Conservation (phyloP, 1,284 basidiomycete species). For the Microbotryomycetes sp. region DNA sequence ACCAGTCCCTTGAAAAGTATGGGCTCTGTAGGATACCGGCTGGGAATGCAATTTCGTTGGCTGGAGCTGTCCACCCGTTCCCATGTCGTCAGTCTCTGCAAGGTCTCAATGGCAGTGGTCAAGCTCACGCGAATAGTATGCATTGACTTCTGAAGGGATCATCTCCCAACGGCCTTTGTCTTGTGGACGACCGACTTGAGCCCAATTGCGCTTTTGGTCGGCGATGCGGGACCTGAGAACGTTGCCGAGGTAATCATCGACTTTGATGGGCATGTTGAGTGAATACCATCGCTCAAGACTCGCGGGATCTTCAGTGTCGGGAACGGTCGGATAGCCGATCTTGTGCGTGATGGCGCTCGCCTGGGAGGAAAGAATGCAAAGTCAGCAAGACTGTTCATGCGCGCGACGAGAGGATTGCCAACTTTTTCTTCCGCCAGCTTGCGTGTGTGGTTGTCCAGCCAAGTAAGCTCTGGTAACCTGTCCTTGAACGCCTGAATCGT, state of each 20-base stretch:
- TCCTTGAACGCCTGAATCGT: constrained; percentile 78
- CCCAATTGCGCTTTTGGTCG: constrained; percentile 55
- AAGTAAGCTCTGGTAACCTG: constrained; percentile 67
- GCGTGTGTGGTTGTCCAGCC: constrained; percentile 86
- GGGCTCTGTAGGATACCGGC: constrained; percentile 83
- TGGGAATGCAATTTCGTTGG: constrained; percentile 90
- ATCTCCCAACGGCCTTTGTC: constrained; percentile 81
- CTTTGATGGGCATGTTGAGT: constrained; percentile 54
- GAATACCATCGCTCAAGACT: constrained; percentile 70
- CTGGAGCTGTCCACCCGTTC: constrained; percentile 36
- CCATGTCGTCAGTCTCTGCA: neutral
- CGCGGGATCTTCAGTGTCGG: constrained; percentile 65
- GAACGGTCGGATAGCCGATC: constrained; percentile 74
- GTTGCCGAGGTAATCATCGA: constrained; percentile 76
- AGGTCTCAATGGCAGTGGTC: neutral
- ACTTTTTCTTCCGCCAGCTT: constrained; percentile 78
- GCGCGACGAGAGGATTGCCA: neutral
- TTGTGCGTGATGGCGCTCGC: constrained; percentile 50
- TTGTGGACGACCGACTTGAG: constrained; percentile 61
- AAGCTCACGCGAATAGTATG: constrained; percentile 17
- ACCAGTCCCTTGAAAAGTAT: constrained; percentile 79
- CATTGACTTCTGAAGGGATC: constrained; percentile 53
- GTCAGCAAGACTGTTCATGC: neutral
- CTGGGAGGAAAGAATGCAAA: constrained; percentile 37
- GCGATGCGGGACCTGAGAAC: constrained; percentile 53